Percentiles rank a stretch among this genome's conserved stretches.
phyloP scores from a whole-genome alignment of 768 basidiomycete species.

The Auricularia sp. region DNA sequence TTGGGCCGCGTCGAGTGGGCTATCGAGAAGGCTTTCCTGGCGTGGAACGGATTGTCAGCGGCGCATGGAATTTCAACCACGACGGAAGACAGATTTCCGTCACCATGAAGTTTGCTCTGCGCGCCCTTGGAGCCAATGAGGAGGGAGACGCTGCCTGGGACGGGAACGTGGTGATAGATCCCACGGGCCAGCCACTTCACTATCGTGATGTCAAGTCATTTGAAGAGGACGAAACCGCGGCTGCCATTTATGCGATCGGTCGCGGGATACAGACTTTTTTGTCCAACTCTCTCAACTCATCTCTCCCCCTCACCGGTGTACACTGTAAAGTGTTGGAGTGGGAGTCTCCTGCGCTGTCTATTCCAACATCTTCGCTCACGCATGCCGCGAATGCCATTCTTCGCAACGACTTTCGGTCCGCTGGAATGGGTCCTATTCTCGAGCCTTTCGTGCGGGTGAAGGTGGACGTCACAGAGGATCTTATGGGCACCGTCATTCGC shows the following conservation, averaged over 20 bases:
- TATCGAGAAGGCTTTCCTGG: slow-evolving; percentile 54
- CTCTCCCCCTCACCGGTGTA: slow-evolving; percentile 57
- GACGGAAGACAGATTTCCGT: slow-evolving; percentile 46
- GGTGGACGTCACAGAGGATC: slow-evolving; percentile 54
- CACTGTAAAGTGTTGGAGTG: slow-evolving; percentile 26
- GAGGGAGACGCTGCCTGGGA: slow-evolving; percentile 62
- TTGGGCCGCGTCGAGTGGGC: slow-evolving; percentile 68
- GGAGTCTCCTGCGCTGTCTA: background rate
- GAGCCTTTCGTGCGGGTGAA: slow-evolving; percentile 71
- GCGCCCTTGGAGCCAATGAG: slow-evolving; percentile 45
- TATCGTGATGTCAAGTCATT: slow-evolving; percentile 35
- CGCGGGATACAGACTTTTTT: slow-evolving; percentile 63
- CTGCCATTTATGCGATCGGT: slow-evolving; percentile 39
- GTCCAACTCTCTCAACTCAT: slow-evolving; percentile 71
- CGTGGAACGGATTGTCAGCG: slow-evolving; percentile 20
- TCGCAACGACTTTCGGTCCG: slow-evolving; percentile 48
- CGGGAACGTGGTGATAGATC: slow-evolving; percentile 62
- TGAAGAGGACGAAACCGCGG: slow-evolving; percentile 27
- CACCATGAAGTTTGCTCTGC: slow-evolving; percentile 44
- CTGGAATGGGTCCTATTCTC: slow-evolving; percentile 62
- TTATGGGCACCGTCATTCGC: slow-evolving; percentile 67
- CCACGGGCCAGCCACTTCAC: slow-evolving; percentile 40
- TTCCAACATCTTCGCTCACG: slow-evolving; percentile 52
- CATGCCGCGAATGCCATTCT: slow-evolving; percentile 47
- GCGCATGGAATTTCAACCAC: slow-evolving; percentile 54